These are phyloP conservation scores for Helichrysum umbraculigerum DNA, from an alignment of 129 eudicot species.

Conservation along the genomic window DNA sequence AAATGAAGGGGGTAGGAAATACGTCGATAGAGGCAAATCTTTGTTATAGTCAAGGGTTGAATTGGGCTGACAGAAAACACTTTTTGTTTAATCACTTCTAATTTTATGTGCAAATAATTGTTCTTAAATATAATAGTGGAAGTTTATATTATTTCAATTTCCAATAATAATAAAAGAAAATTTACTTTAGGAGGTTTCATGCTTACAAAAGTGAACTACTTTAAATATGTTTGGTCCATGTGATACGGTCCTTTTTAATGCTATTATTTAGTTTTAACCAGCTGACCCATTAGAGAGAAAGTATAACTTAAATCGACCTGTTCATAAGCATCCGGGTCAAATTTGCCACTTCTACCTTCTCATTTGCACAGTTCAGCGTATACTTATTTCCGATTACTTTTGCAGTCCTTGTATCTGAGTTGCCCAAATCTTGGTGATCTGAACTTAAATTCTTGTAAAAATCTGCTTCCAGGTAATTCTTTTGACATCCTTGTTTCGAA, in stretches of 20 bases:
- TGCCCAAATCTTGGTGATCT: slow-evolving; percentile 89
- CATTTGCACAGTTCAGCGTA: not conserved
- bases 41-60: not conserved
- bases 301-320: not conserved
- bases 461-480: slow-evolving; percentile 72
- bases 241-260: not conserved
- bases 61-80: not conserved
- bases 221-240: too few relatives aligned
- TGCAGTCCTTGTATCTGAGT: slow-evolving; percentile 83
- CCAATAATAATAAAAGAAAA: too few relatives aligned
- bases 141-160: too few relatives aligned
- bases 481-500: not conserved
- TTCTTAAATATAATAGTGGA: too few relatives aligned
- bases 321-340: not conserved
- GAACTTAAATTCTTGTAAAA: slow-evolving; percentile 78
- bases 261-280: not conserved
- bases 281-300: not conserved
- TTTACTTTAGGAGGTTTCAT: too few relatives aligned
- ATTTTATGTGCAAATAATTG: too few relatives aligned
- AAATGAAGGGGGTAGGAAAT: not conserved
- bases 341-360: not conserved
- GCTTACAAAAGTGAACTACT: too few relatives aligned
- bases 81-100: not conserved
- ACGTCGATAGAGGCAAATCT: not conserved
- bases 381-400: slow-evolving; percentile 21